Evolutionary conservation across 1,139 yeast genomes (phyloP).

Genomic region (Hemisphaericaspora xylanilytica): DNA sequence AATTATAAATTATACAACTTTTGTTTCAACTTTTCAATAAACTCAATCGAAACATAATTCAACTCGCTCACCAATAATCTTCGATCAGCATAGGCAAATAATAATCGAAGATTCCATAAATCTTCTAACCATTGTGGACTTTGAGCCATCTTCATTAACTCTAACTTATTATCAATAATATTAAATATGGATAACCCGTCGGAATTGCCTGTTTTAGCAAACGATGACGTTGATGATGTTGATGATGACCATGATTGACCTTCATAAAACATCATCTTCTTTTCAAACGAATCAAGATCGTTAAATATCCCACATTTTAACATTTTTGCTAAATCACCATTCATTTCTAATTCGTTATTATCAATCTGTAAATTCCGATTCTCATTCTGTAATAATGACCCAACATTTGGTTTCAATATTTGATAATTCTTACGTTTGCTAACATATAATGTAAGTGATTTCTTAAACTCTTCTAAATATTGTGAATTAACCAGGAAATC

Average conservation of each 20-base stretch:
- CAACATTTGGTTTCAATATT: slow-evolving; percentile 34
- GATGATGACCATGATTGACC: slow-evolving; percentile 17
- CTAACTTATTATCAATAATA: slow-evolving; percentile 56
- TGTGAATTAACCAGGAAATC: slow-evolving; percentile 40
- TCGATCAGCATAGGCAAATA: slow-evolving; percentile 61
- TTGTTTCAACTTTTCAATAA: slow-evolving; percentile 51
- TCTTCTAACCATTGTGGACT: slow-evolving; percentile 51
- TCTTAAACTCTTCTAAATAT: slow-evolving; percentile 42
- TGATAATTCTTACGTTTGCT: slow-evolving; percentile 46
- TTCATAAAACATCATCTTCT: slow-evolving; percentile 33
- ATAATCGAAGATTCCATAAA: slow-evolving; percentile 61
- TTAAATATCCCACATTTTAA: slow-evolving; percentile 23
- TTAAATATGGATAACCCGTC: slow-evolving; percentile 39
- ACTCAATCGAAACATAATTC: slow-evolving; percentile 46
- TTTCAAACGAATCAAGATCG: slow-evolving; percentile 33
- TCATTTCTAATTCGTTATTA: slow-evolving; percentile 19
- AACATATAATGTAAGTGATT: slow-evolving; percentile 48
- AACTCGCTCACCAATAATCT: slow-evolving; percentile 26
- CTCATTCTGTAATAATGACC: slow-evolving; percentile 36
- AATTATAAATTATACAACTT: slow-evolving; percentile 32
- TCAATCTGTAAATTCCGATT: slow-evolving; percentile 29
- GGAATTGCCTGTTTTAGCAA: no score
- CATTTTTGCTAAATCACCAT: slow-evolving; percentile 24
- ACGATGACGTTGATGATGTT: no score
- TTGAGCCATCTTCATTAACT: slow-evolving; percentile 44